Conservation (phyloP, 306 rosid species). For the barrel medic (Medicago truncatula) region MtrunA17r5.0-ANR NC_053046.1:8990001-8990500, state of each 20-base stretch:
- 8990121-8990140: constrained; percentile 81
- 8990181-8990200: constrained; percentile 15
- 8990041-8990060: constrained; percentile 24
- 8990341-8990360: not conserved
- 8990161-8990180: constrained; percentile 58
- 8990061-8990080: constrained; percentile 51
- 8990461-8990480: not conserved
- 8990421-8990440: constrained; percentile 5
- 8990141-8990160: constrained; percentile 78
- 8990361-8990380: not conserved
- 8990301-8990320: not conserved
- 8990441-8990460: constrained; percentile 5
- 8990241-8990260: constrained; percentile 4
- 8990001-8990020: constrained; percentile 23
- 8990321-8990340: not conserved
- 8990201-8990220: constrained; percentile 24
- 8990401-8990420: not conserved
- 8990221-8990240: constrained; percentile 10
- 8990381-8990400: not conserved
- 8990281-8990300: constrained; percentile 10
- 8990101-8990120: constrained; percentile 71
- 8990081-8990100: constrained; percentile 64
- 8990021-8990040: constrained; percentile 27
- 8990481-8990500: constrained; percentile 18
- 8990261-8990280: constrained; percentile 15